Conservation (phyloP, 768 basidiomycete species). For the Lactarius vividus region DNA sequence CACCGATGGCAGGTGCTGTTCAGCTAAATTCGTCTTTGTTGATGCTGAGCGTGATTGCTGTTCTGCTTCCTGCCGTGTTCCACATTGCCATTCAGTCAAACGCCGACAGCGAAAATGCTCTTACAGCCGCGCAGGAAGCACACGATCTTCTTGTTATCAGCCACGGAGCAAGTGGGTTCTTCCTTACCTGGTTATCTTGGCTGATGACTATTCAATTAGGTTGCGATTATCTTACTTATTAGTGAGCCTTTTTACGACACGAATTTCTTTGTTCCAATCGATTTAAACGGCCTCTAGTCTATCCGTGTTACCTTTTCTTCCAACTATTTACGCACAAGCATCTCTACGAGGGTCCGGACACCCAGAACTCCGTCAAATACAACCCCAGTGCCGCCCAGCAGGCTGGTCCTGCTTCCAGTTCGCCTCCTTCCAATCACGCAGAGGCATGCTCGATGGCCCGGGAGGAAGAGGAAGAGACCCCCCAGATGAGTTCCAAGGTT, state of each 20-base stretch:
- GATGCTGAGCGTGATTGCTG: slow-evolving; percentile 74
- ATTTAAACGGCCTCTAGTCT: slow-evolving; percentile 38
- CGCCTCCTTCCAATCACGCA: slow-evolving; percentile 2
- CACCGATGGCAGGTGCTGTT: slow-evolving; percentile 43
- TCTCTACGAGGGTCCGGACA: slow-evolving; percentile 42
- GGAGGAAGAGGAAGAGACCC: slow-evolving; percentile 34
- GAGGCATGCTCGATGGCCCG: slow-evolving; percentile 23
- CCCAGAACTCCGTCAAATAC: slow-evolving; percentile 10
- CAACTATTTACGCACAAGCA: slow-evolving; percentile 56
- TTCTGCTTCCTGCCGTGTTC: slow-evolving; percentile 81
- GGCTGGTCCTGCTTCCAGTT: slow-evolving; percentile 11
- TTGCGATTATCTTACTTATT: slow-evolving; percentile 51
- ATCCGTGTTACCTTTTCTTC: slow-evolving; percentile 50
- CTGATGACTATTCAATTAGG: slow-evolving; percentile 32
- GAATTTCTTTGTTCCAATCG: not conserved
- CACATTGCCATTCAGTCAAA: slow-evolving; percentile 48
- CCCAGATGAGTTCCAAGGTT: slow-evolving; percentile 37
- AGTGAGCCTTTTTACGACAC: slow-evolving; percentile 37
- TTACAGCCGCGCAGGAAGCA: slow-evolving; percentile 37
- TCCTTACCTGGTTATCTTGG: not conserved
- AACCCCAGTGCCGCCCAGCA: not conserved
- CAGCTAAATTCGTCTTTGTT: slow-evolving; percentile 76
- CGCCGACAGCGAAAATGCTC: slow-evolving; percentile 24
- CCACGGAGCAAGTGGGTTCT: slow-evolving; percentile 43
- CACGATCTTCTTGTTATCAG: slow-evolving; percentile 48